phyloP scores from a whole-genome alignment of 768 basidiomycete genomes.

The Mrakia gelida region DNA sequence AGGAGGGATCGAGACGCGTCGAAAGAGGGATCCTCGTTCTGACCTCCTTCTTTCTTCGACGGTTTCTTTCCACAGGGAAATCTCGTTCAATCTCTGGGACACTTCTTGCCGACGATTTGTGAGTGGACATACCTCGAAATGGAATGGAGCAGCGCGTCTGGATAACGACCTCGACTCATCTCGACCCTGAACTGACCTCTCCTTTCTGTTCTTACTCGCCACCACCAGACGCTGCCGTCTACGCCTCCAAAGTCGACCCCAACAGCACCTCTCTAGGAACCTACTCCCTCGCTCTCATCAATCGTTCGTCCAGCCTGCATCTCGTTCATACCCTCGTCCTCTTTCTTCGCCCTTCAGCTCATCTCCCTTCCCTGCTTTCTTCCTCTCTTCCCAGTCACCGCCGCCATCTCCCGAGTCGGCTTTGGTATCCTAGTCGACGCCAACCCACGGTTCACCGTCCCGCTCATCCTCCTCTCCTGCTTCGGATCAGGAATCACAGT shows the following conservation, averaged over 20 bases:
- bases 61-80: background rate
- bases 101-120: background rate
- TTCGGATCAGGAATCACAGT: background rate
- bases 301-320: background rate
- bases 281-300: slow-evolving; percentile 6
- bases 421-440: slow-evolving; percentile 7
- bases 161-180: too few relatives aligned
- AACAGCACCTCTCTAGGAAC: background rate
- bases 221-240: background rate
- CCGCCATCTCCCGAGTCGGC: slow-evolving; percentile 3
- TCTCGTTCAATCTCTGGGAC: background rate
- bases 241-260: background rate
- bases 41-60: background rate
- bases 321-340: background rate
- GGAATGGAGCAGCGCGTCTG: too few relatives aligned
- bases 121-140: too few relatives aligned
- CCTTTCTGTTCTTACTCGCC: too few relatives aligned
- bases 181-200: too few relatives aligned
- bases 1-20: too few relatives aligned
- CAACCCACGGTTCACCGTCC: slow-evolving; percentile 3
- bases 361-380: background rate
- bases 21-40: background rate
- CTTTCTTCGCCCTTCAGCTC: background rate
- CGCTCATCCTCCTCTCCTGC: background rate
- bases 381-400: background rate